Evolutionary conservation across 768 basidiomycete genomes (phyloP), one percentile per base, ranked within the genome.

Genomic region (Lactifluus piperatus): DNA sequence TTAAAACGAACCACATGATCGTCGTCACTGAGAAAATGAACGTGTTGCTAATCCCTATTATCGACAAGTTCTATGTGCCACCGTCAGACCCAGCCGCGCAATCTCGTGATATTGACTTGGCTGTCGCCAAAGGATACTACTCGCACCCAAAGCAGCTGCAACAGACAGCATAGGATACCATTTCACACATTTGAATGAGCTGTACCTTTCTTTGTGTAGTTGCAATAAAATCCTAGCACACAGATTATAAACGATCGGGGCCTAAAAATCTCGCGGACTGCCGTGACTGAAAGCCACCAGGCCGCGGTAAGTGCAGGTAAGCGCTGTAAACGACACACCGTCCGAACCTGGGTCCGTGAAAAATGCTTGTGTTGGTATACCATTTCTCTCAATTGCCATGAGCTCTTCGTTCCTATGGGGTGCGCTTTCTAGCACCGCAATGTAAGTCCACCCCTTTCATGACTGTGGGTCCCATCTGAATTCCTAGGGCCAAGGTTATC

Each of bases 11-110:
- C 71, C 85, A 91, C 63, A 88, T 97, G 86, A 86, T 93, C 24
- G 85, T 97, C 50, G 88, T 97, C 65, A 98, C 95, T 0, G 90
- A 91, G 39, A 93, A 92, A 77, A 93, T 95, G 83, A 97, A 97
- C 69, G 71, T 97, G 26, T 76, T 97, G 20, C 92, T 95, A 70
- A 91, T 95, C 64, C 95, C 95, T 2, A 97, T 98, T 68, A 75
- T 90, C 46, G 94, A 97, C 77, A 85, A 92, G 70, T 95, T 84
- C 73, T 92, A 91, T 71, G 90, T 94, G n/a, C 79, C 86, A 1
- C 88, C 89, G 1, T 86, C 88, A 0, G 89, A 91, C 67, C 87
- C 90, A 30, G 83, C 84, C 13, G 79, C 82, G 5, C 76, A 78
- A 22, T 76, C 77, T 36, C 82, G 94, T 27, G 82, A 79, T 11